phyloP scores from a whole-genome alignment of 352 stramenopile species.

The Phytopythium helicoides region DNA sequence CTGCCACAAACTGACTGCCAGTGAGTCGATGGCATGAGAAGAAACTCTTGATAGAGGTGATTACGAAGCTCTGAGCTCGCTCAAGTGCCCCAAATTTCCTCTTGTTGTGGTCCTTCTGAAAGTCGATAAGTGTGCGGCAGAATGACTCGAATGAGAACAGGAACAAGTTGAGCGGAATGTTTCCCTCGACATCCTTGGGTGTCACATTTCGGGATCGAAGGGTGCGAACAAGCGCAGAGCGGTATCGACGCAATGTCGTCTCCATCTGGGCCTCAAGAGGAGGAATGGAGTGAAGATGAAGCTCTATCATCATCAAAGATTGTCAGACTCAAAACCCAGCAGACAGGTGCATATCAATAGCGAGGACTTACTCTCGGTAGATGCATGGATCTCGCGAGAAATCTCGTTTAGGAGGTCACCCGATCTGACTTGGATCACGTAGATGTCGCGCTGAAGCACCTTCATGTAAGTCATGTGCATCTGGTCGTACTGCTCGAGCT shows the following conservation, averaged over 20 bases:
- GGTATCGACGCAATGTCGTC: conserved; percentile 57
- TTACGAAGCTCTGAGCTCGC: conserved; percentile 53
- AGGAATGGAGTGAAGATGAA: conserved; percentile 45
- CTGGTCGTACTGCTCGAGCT: conserved; percentile 70
- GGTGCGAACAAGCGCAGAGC: conserved; percentile 49
- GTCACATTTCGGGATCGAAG: conserved; percentile 48
- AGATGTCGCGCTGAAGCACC: conserved; percentile 74
- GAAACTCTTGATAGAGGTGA: conserved; percentile 41
- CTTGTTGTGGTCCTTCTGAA: conserved; percentile 58
- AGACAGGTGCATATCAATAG: not conserved
- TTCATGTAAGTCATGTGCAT: conserved; percentile 80
- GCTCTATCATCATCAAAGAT: conserved; percentile 17
- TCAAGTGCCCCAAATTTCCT: conserved; percentile 45
- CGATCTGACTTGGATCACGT: conserved; percentile 69
- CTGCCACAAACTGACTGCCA: conserved; percentile 30
- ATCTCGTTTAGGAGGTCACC: conserved; percentile 72
- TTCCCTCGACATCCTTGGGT: conserved; percentile 73
- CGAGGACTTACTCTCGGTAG: conserved; percentile 30
- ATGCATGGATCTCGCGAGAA: conserved; percentile 52
- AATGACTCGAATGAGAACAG: conserved; percentile 84
- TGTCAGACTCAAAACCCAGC: not conserved
- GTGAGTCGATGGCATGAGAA: conserved; percentile 45
- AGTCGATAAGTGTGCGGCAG: conserved; percentile 73
- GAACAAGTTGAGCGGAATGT: conserved; percentile 79
- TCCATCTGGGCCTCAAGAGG: conserved; percentile 70